Conservation (phyloP, 257 asterid species). For the Coffea eugenioides region DNA sequence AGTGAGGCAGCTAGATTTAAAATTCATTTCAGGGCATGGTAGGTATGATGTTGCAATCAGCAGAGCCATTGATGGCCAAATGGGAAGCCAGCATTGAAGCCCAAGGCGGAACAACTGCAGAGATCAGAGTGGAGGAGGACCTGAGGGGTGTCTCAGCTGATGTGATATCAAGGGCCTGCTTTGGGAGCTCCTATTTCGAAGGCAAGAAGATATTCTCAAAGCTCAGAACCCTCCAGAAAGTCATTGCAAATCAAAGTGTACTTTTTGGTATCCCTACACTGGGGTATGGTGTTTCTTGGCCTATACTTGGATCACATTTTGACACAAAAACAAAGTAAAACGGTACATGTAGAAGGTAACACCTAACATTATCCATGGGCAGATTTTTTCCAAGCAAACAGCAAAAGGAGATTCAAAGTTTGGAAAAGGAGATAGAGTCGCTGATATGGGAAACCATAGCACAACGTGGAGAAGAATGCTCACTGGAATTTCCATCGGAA, state of each 20-base stretch:
- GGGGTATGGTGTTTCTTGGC: conserved; percentile 34
- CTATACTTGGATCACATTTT: background rate
- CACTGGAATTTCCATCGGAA: conserved; percentile 31
- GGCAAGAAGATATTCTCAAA: conserved; percentile 70
- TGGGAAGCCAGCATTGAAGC: conserved; percentile 55
- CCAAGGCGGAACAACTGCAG: conserved; percentile 43
- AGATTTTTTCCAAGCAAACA: conserved; percentile 44
- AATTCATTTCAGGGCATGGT: conserved; percentile 55
- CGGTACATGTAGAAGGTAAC: no score
- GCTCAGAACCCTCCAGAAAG: conserved; percentile 73
- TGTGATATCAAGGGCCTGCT: conserved; percentile 79
- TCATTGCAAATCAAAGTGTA: conserved; percentile 49
- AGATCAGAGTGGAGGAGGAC: conserved; percentile 62
- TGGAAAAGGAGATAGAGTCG: conserved; percentile 69
- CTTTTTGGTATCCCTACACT: conserved; percentile 55
- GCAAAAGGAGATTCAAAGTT: conserved; percentile 43
- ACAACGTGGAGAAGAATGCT: conserved; percentile 41
- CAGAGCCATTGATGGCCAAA: conserved; percentile 39
- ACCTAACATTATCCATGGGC: background rate
- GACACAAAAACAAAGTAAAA: background rate
- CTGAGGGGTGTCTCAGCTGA: conserved; percentile 76
- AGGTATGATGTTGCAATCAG: conserved; percentile 69
- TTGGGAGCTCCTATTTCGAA: conserved; percentile 70
- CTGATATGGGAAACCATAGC: conserved; percentile 70
- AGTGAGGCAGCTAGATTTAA: background rate